Evolutionary conservation across 139 green algal species (phyloP).

Genomic region (Bryopsis sp.): DNA sequence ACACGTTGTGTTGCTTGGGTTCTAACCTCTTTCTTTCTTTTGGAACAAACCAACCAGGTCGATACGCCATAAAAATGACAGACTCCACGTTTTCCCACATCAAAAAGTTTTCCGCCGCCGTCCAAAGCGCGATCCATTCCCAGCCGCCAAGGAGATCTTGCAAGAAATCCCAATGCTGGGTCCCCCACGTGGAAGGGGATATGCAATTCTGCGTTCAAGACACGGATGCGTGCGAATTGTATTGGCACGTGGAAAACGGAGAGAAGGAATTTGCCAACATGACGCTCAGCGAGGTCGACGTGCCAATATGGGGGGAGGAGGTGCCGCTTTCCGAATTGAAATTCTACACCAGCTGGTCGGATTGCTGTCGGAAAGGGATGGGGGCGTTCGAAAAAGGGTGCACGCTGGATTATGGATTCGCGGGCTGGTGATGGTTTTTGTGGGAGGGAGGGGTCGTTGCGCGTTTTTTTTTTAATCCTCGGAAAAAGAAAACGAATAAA

Average conservation of each 20-base stretch:
- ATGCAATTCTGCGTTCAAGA: slow-evolving; percentile 26
- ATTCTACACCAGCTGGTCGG: slow-evolving; percentile 30
- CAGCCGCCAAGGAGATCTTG: slow-evolving; percentile 22
- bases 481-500: too few species aligned
- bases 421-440: too few species aligned
- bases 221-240: slow-evolving; percentile 15
- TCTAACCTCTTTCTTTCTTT: not conserved
- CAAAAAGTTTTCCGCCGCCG: slow-evolving; percentile 24
- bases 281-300: too few species aligned
- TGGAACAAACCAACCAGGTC: slow-evolving; percentile 1
- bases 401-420: too few species aligned
- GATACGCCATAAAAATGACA: slow-evolving; percentile 20
- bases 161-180: slow-evolving; percentile 25
- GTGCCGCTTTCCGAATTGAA: not conserved
- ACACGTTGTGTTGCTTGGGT: too few species aligned
- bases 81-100: slow-evolving; percentile 28
- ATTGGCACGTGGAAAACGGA: too few species aligned
- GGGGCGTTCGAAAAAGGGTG: slow-evolving; percentile 36
- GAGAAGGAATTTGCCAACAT: too few species aligned
- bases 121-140: slow-evolving; percentile 25
- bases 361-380: slow-evolving; percentile 39
- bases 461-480: too few species aligned
- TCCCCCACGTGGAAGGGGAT: slow-evolving; percentile 13
- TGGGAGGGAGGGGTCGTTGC: too few species aligned
- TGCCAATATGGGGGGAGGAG: too few species aligned